Evolutionary conservation across 1,284 basidiomycete genomes (phyloP), one percentile per base, ranked within the genome.

Genomic region (Hymenochaete sp.): DNA sequence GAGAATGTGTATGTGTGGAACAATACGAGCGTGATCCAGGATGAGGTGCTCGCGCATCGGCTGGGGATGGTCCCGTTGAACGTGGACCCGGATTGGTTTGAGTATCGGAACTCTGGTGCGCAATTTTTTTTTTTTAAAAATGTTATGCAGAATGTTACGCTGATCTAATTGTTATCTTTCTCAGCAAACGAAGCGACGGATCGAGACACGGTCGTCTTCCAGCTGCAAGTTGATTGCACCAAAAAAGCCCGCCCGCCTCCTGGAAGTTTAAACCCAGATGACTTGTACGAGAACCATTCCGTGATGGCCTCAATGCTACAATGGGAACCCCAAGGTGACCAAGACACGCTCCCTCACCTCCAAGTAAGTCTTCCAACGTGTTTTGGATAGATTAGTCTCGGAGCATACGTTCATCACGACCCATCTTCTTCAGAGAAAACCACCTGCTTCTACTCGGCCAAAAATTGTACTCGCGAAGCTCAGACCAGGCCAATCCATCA

Each of bases 381-480:
- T 18, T 35, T 14, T 31, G 22, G 22, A 16, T 32, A 27, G 4
- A 6, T 24, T n/a, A 16, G 21, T 16, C 32, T 35, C 21, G 13
- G 13, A 35, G 21, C 8, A 6, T n/a, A n/a, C n/a, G n/a, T n/a
- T n/a, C 35, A 16, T 18, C n/a, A 24, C 9, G n/a, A 32, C 11
- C 22, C 62, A 0, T 71, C 78, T 11, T 73, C 83, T 51, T 63
- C 62, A 2, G 59, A 61, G 40, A 61, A 55, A 68, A 4, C 67
- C 72, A 0, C 91, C 92, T 0, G 68, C 66, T 4, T 77, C 91
- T 1, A 85, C 86, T 4, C 84, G 92, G 55, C 73, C 72, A 16
- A 80, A 95, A 58, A 95, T 98, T 54, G 80, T 98, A 18, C 72
- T 99, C 24, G 87, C 86, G n/a, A 98, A 98, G 64, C 67, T 98